Base-by-base conservation (phyloP, 306 rosid genomes). In the Cotoneaster glaucophyllus region DNA sequence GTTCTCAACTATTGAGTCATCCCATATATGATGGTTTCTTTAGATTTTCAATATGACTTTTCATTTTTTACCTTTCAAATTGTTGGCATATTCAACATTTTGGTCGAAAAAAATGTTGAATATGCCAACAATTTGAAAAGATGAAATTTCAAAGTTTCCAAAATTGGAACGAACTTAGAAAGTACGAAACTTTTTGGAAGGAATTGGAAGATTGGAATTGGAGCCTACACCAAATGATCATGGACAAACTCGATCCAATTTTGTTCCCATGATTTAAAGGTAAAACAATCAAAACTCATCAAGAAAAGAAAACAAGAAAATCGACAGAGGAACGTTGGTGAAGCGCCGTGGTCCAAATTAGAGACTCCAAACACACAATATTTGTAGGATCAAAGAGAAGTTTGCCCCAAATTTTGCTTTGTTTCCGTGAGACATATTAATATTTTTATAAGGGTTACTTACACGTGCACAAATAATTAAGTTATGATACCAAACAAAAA, bases 341-440 rank as follows among this genome's bases (percentile, higher is more conserved):
- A 6, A 50, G 26, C 52, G 48, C 31, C 9, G 79, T 80, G 79
- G 80, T 80, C 76, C 83, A 69, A 69, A 74, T 50, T 5, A 50
- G 18, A 50, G 21, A 50, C 21, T 70, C 77, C 80, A 70, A 62
- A 75, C 53, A 12, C 34, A 61, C 39, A 50, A 11, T n/a, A 31
- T 3, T 8, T 6, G 71, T 15, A 29, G 17, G 74, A 64, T 17
- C 43, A 71, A 45, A 76, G 14, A 19, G 63, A 69, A 64, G 26
- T 45, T 45, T 28, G 29, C 25, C 67, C 61, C 6, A 4, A 44
- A 44, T 31, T 31, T 15, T 61, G 74, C 68, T 25, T 64, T 56
- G 25, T 50, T 58, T 37, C 1, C 18, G 53, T 63, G 9, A 45
- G 71, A 62, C 78, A 57, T 17, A 5, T 68, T 50, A 69, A 69